These are phyloP conservation scores for Schizonepeta tenuifolia DNA, from an alignment of 257 asterid genomes.

Conservation along the genomic window DNA sequence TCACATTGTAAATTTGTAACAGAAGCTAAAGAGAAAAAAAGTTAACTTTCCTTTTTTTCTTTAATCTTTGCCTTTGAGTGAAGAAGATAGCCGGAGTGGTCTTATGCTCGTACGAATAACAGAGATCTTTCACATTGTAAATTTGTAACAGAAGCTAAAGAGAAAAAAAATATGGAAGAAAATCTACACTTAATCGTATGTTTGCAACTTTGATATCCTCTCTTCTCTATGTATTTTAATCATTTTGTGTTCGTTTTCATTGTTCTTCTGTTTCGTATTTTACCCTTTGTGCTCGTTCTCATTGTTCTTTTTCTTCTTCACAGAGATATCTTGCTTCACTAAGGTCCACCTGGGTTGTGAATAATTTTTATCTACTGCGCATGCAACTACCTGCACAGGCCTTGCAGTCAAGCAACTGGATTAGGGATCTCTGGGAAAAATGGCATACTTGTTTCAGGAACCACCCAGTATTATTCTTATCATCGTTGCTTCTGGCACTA, in stretches of 20 bases:
- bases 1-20: background rate
- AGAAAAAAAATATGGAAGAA: background rate
- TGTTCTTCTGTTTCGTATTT: background rate
- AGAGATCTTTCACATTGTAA: background rate
- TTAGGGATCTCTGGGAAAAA: conserved; percentile 30
- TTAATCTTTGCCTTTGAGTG: background rate
- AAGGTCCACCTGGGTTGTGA: conserved; percentile 27
- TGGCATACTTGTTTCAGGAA: conserved; percentile 26
- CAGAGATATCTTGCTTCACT: conserved; percentile 35
- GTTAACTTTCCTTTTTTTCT: no score
- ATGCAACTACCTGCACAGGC: conserved; percentile 25
- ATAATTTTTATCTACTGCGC: background rate
- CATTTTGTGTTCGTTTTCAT: background rate
- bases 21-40: conserved; percentile 2
- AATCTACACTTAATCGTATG: background rate
- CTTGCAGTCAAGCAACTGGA: conserved; percentile 31
- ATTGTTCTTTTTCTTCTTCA: background rate
- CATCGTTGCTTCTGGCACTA: conserved; percentile 30
- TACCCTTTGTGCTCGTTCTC: background rate
- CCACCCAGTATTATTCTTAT: conserved; percentile 29
- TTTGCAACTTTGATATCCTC: background rate
- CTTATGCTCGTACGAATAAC: background rate
- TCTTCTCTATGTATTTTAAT: background rate
- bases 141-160: conserved; percentile 9
- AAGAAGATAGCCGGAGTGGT: background rate